Conservation (phyloP, 331 rosid genomes). For the Arachis monticola region DNA sequence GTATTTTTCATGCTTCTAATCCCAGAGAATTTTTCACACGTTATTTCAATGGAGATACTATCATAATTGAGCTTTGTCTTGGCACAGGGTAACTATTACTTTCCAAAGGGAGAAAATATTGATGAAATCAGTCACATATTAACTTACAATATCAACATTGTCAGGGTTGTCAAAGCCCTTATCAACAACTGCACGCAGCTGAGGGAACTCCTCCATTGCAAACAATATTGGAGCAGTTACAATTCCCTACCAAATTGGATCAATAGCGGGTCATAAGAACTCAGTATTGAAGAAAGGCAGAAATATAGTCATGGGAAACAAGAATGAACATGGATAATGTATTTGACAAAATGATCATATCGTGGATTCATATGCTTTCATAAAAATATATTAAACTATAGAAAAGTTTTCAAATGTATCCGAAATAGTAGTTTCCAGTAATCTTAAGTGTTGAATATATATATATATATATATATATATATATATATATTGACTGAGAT, state of each 20-base stretch:
- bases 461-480: too few relatives aligned
- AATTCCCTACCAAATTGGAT: conserved; percentile 73
- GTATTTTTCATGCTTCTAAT: neutral
- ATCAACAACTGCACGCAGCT: conserved; percentile 67
- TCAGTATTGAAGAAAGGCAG: neutral
- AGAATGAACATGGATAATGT: conserved; percentile 1
- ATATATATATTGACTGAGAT: too few relatives aligned
- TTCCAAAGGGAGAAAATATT: conserved; percentile 19
- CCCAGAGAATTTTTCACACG: neutral
- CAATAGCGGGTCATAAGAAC: neutral
- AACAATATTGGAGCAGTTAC: conserved; percentile 89
- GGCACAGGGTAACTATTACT: neutral
- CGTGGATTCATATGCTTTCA: conserved; percentile 27
- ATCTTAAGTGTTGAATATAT: neutral
- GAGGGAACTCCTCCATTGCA: conserved; percentile 97
- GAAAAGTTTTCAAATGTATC: neutral
- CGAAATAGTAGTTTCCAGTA: too few relatives aligned
- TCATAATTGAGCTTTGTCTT: neutral
- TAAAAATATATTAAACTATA: conserved; percentile 7
- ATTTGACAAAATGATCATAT: conserved; percentile 15
- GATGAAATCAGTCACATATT: conserved; percentile 27
- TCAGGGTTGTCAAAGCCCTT: conserved; percentile 80
- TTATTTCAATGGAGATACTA: neutral
- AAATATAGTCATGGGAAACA: neutral
- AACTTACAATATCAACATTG: conserved; percentile 80